phyloP scores from a whole-genome alignment of 148 eudicot species.

The Pouteria glomerata region DNA sequence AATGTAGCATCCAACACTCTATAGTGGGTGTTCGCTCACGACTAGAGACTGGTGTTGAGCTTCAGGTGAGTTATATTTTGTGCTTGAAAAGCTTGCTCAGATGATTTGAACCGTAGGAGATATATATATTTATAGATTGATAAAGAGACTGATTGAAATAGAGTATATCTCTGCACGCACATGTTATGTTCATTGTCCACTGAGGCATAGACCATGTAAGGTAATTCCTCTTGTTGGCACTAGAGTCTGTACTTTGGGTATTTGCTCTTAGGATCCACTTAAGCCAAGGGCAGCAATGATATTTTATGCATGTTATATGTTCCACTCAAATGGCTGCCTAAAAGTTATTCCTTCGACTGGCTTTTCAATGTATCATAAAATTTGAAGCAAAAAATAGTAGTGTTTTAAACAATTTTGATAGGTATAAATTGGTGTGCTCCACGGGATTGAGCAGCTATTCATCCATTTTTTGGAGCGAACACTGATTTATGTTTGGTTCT shows the following conservation, averaged over 20 bases:
- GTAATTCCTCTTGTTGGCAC: no score
- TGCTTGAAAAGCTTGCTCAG: not conserved
- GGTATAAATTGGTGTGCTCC: not conserved
- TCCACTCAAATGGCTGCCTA: no score
- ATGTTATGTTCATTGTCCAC: no score
- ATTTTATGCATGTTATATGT: not conserved
- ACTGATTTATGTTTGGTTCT: not conserved
- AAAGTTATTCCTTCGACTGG: no score
- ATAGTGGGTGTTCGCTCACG: slow-evolving; percentile 86
- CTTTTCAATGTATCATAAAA: no score
- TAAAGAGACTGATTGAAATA: no score
- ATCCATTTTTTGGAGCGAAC: not conserved
- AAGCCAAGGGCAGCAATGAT: not conserved
- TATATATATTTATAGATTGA: no score
- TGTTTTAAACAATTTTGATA: no score
- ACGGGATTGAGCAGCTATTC: not conserved
- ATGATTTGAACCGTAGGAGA: not conserved
- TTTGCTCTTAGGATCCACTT: not conserved
- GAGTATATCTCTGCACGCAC: no score
- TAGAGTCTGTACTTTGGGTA: no score
- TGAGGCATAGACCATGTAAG: no score
- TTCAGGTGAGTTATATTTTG: slow-evolving; percentile 42
- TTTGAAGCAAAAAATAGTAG: no score
- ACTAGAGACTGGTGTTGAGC: slow-evolving; percentile 67
- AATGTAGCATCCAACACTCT: slow-evolving; percentile 65